Conservation (phyloP, 805 yeast species). For the Monosporozyma aquatica region DNA sequence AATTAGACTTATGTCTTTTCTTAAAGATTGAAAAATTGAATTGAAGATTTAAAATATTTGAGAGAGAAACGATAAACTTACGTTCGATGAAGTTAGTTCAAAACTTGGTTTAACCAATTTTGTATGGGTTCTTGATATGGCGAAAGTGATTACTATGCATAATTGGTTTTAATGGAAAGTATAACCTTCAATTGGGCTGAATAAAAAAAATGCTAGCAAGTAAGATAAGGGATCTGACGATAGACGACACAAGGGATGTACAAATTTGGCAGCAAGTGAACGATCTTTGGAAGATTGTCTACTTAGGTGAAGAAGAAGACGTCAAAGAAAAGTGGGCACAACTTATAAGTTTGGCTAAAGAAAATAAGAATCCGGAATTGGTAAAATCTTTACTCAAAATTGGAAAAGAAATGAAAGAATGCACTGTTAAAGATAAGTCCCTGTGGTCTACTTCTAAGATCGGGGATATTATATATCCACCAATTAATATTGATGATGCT, state of each 20-base stretch:
- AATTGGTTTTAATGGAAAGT: background rate
- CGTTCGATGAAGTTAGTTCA: too few species aligned
- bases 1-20: too few species aligned
- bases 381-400: conserved; percentile 11
- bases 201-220: background rate
- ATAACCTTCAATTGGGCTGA: background rate
- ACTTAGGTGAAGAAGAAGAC: background rate
- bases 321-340: background rate
- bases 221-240: background rate
- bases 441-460: conserved; percentile 23
- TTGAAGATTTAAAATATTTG: too few species aligned
- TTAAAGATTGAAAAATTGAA: too few species aligned
- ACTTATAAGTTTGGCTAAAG: conserved; percentile 3
- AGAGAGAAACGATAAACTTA: too few species aligned
- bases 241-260: background rate
- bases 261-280: conserved; percentile 8
- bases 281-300: conserved; percentile 5
- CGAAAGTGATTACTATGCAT: too few species aligned
- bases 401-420: conserved; percentile 8
- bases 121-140: too few species aligned
- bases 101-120: too few species aligned
- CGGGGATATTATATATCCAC: conserved; percentile 19
- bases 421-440: conserved; percentile 9
- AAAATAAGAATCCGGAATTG: conserved; percentile 11
- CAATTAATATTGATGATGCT: conserved; percentile 15